Conservation (phyloP, 371 early-diverging fungal genomes). For the Chytridium lagenaria region DNA sequence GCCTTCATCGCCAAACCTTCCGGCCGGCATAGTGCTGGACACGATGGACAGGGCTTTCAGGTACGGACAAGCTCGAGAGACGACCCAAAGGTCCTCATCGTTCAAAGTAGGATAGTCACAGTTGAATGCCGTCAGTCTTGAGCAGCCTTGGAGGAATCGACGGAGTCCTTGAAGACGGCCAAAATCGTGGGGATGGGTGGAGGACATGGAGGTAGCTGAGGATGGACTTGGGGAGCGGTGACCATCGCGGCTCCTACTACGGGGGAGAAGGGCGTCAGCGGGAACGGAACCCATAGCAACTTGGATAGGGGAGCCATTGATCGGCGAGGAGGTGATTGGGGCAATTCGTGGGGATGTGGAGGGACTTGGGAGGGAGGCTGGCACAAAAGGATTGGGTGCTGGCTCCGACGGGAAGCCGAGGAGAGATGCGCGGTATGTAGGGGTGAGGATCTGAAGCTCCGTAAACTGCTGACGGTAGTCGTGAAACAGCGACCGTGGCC, state of each 20-base stretch:
- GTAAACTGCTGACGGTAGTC: slow-evolving; percentile 14
- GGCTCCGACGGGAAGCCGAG: background rate
- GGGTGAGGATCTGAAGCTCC: background rate
- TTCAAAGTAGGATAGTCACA: slow-evolving; percentile 29
- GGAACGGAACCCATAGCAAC: background rate
- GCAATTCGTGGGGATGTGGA: no score
- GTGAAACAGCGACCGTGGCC: background rate
- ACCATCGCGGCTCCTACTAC: background rate
- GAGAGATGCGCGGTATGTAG: background rate
- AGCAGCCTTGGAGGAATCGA: slow-evolving; percentile 20
- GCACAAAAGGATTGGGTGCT: no score
- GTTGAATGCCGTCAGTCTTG: slow-evolving; percentile 21
- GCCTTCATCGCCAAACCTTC: slow-evolving; percentile 39
- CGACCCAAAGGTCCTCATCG: slow-evolving; percentile 39
- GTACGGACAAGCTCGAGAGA: slow-evolving; percentile 23
- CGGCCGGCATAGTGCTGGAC: slow-evolving; percentile 1
- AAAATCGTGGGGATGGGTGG: slow-evolving; percentile 9
- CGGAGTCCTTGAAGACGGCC: slow-evolving; percentile 16
- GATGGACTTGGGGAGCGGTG: slow-evolving; percentile 13
- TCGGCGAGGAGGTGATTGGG: no score
- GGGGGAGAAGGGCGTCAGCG: background rate
- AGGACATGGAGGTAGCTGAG: background rate
- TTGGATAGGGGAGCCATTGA: no score
- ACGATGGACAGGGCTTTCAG: slow-evolving; percentile 28
- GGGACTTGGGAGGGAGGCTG: no score